Evolutionary conservation across 192 early-diverging fungal genomes (phyloP), one percentile per base, ranked within the genome.

Genomic region (Hyaloraphidium curvatum): DNA sequence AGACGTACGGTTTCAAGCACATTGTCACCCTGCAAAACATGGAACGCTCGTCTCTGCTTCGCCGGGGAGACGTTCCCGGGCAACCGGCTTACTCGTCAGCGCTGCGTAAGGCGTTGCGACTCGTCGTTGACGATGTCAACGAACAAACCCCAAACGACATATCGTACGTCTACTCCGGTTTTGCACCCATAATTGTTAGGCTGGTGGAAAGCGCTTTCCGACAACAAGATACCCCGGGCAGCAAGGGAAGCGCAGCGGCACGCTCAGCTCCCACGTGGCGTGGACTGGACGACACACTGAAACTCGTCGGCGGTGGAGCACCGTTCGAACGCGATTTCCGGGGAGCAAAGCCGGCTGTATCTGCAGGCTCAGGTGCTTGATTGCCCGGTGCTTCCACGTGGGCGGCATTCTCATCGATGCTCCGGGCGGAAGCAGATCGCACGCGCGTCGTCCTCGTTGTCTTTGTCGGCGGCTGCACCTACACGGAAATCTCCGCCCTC

Each of bases 381-480:
- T 23, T 21, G 2, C 4, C 26, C 39, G 3, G 14, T 30, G 28
- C 59, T 23, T 29, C 52, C 60, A 40, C 39, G 9, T 28, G 51
- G 31, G 29, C 2, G 31, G 67, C 14, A 33, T 70, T 57, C 26
- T 64, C 25, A 16, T 28, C 13, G 30, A 31, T 59, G 65, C 62
- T 53, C 22, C 53, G 63, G 55, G 69, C 69, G 28, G 69, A 71
- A 23, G 68, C 64, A 21, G 66, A 70, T 14, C 74, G 81, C 57
- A 64, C 72, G 29, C 66, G 70, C 11, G 72, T 79, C 13, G 92
- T 91, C 3, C 58, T 97, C 37, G 77, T 97, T 0, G 79, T 97
- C 48, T 97, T 94, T 60, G 67, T 97, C 9, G 93, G 93, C 30
- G 93, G 93, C 16, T 95, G 93, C 63, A 95, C 91, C 0, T 83